These are phyloP conservation scores for Ramaria sp. DNA, from an alignment of 768 basidiomycete genomes.

Conservation along the genomic window DNA sequence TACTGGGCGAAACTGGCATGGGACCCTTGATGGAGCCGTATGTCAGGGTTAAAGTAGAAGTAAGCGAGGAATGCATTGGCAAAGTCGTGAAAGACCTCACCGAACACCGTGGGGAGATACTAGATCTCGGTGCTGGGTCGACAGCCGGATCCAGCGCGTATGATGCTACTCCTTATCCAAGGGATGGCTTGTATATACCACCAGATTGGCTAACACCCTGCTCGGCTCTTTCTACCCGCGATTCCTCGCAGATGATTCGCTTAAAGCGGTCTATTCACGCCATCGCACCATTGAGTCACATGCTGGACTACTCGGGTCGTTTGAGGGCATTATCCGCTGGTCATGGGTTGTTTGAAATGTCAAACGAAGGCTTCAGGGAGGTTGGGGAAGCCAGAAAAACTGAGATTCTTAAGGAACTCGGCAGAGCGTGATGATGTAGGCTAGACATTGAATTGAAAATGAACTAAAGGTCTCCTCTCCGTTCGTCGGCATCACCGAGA, in stretches of 20 bases:
- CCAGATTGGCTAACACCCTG: slow-evolving; percentile 71
- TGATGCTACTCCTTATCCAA: slow-evolving; percentile 29
- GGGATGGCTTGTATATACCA: slow-evolving; percentile 66
- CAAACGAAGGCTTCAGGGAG: slow-evolving; percentile 60
- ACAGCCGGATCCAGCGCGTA: slow-evolving; percentile 18
- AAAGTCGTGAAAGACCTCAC: slow-evolving; percentile 78
- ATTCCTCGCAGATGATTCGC: slow-evolving; percentile 23
- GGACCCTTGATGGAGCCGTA: slow-evolving; percentile 77
- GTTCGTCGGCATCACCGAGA: slow-evolving; percentile 78
- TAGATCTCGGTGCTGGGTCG: slow-evolving; percentile 43
- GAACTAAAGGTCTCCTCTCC: slow-evolving; percentile 35
- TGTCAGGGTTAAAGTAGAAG: slow-evolving; percentile 54
- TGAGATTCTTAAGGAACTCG: slow-evolving; percentile 73
- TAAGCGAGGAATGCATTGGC: slow-evolving; percentile 57
- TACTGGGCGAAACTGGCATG: slow-evolving; percentile 48
- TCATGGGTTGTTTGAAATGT: slow-evolving; percentile 72
- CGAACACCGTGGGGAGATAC: slow-evolving; percentile 70
- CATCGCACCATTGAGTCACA: slow-evolving; percentile 65
- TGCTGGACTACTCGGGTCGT: slow-evolving; percentile 72
- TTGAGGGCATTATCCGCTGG: slow-evolving; percentile 76
- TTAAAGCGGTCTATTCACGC: slow-evolving; percentile 61
- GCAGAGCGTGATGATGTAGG: slow-evolving; percentile 39
- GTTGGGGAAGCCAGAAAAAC: slow-evolving; percentile 50
- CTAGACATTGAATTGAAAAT: not conserved
- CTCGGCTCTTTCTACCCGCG: slow-evolving; percentile 23